Conservation (phyloP, 768 basidiomycete genomes). For the Suillus hirtellus region DNA sequence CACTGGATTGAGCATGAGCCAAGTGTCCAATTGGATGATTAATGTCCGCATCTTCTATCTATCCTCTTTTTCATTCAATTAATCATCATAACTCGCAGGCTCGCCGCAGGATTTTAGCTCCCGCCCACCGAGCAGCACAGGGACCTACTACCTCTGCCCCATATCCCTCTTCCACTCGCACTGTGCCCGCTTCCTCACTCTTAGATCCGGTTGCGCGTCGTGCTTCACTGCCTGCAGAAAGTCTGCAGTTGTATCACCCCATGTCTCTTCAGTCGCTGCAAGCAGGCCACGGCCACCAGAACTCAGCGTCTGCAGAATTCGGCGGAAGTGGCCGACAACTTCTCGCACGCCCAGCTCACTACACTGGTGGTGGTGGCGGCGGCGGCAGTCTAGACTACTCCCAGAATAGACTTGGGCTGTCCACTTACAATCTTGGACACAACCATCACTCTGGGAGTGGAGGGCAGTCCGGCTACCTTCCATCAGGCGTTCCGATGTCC, state of each 20-base stretch:
- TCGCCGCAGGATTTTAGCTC: constrained; percentile 79
- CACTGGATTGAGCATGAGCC: constrained; percentile 84
- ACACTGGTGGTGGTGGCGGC: constrained; percentile 20
- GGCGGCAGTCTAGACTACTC: constrained; percentile 25
- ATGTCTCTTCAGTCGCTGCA: constrained; percentile 67
- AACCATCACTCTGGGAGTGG: constrained; percentile 44
- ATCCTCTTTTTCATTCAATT: constrained; percentile 23
- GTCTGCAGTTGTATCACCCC: constrained; percentile 75
- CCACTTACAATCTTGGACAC: constrained; percentile 36
- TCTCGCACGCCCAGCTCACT: constrained; percentile 39
- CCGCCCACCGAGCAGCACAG: constrained; percentile 73
- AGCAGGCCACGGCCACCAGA: constrained; percentile 33
- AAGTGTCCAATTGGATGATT: constrained; percentile 94
- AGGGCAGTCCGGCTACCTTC: constrained; percentile 29
- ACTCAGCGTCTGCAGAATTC: constrained; percentile 40
- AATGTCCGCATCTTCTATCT: constrained; percentile 51
- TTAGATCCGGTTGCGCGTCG: constrained; percentile 51
- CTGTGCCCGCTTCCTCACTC: constrained; percentile 24
- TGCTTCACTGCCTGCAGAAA: constrained; percentile 67
- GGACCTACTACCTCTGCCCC: constrained; percentile 80
- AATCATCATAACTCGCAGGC: constrained; percentile 48
- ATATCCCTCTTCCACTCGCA: constrained; percentile 51
- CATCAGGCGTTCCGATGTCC: constrained; percentile 49
- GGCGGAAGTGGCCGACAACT: constrained; percentile 45
- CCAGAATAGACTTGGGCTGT: constrained; percentile 40